Base-by-base conservation (phyloP, 306 rosid species). In the Potentilla sterilis region DNA sequence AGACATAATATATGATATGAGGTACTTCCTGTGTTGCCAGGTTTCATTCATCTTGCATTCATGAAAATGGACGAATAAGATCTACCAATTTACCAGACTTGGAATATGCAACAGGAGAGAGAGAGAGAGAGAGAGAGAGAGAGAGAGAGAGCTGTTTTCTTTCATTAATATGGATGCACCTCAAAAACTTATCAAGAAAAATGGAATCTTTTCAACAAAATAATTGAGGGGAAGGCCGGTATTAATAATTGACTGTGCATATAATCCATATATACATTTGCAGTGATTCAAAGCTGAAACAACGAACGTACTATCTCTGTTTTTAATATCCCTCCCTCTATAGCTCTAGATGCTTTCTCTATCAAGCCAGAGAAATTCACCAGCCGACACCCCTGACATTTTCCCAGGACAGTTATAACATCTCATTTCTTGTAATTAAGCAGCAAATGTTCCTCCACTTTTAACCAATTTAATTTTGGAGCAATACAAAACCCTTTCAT, bases 131-230 rank as follows among this genome's bases (percentile, higher is more conserved):
- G 13, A 24, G 35, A 28, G 34, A 77, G 55, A 57, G 55, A 52
- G 71, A 32, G 21, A 66, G 75, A 78, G 28, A 42, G 32, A 14
- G 68, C 7, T 28, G 67, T 63, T 63, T 35, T 59, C 63, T 76
- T 73, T 83, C 43, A 44, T 77, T 81, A 72, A 40, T 73, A 34
- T 48, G n/a, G 7, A 49, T 54, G 70, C 76, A 78, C 72, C 76
- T 66, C 43, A 73, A 55, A 40, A 75, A 81, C 68, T 28, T 73
- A 81, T 74, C 82, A 51, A 62, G 75, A 79, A 75, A 75, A 74
- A 42, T 75, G 86, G 84, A 78, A 87, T 79, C 81, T 79, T 40
- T 40, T 82, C 40, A 54, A 52, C 75, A 24, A 79, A 88, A 88
- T 88, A 85, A 83, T 86, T 83, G 88, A 79, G 81, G 28, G 28